Conservation (phyloP, 495 filamentous ascomycete genomes). For the Astrothelium subdiscretum region DNA sequence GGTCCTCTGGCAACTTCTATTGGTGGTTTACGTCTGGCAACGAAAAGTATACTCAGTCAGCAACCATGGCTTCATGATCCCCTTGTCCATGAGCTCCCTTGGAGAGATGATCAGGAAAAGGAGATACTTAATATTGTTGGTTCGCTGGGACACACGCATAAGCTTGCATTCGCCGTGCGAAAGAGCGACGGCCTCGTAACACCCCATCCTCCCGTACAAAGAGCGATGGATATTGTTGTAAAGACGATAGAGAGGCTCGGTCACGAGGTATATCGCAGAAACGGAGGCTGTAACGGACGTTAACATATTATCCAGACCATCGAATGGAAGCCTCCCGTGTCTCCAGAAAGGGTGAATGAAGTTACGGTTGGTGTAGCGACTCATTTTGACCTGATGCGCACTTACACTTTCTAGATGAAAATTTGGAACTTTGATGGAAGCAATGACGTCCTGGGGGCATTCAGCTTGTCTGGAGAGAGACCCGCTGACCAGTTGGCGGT, state of each 20-base stretch:
- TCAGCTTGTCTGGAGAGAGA: slow-evolving; percentile 46
- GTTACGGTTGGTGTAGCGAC: slow-evolving; percentile 9
- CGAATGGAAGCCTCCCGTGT: slow-evolving; percentile 44
- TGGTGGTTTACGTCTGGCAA: slow-evolving; percentile 39
- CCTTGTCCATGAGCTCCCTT: slow-evolving; percentile 48
- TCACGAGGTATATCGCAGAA: slow-evolving; percentile 31
- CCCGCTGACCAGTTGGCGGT: slow-evolving; percentile 30
- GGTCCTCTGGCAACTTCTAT: slow-evolving; percentile 44
- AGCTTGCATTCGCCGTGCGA: slow-evolving; percentile 43
- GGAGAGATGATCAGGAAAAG: slow-evolving; percentile 44
- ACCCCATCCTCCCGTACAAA: slow-evolving; percentile 42
- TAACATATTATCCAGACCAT: slow-evolving; percentile 30
- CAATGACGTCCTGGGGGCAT: slow-evolving; percentile 32
- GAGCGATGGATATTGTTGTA: slow-evolving; percentile 43
- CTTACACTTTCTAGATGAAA: slow-evolving; percentile 19
- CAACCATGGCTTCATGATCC: slow-evolving; percentile 58
- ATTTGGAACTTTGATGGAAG: slow-evolving; percentile 41
- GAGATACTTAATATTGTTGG: slow-evolving; percentile 35
- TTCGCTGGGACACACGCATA: slow-evolving; percentile 18
- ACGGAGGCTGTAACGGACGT: not conserved
- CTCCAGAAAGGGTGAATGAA: slow-evolving; percentile 29
- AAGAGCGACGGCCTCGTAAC: slow-evolving; percentile 37
- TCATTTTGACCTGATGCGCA: not conserved
- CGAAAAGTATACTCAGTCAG: slow-evolving; percentile 42
- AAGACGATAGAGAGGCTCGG: slow-evolving; percentile 40